phyloP scores from a whole-genome alignment of 2,329 filamentous ascomycete genomes.

The Didymella glomerata region DNA sequence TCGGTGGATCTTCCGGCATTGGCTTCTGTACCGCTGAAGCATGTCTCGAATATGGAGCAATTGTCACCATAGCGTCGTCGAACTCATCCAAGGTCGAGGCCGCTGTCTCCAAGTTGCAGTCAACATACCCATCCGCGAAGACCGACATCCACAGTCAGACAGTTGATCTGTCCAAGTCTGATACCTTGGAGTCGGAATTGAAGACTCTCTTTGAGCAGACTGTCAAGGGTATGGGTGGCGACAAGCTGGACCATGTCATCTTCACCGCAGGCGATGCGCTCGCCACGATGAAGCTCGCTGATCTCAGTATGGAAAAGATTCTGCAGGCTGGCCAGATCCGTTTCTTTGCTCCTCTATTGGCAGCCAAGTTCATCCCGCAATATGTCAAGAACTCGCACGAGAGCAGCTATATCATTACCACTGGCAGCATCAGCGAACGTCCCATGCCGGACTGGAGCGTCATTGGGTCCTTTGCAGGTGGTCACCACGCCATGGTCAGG shows the following conservation, averaged over 20 bases:
- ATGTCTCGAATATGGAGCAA: conserved; percentile 62
- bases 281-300: conserved; percentile 51
- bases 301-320: conserved; percentile 54
- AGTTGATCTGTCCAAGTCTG: conserved; percentile 58
- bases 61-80: conserved; percentile 69
- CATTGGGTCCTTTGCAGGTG: conserved; percentile 59
- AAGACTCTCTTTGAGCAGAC: conserved; percentile 55
- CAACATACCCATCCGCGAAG: conserved; percentile 54
- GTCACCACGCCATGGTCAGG: conserved; percentile 62
- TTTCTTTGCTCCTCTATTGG: conserved; percentile 60
- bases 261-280: conserved; percentile 64
- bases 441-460: conserved; percentile 63
- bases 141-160: conserved; percentile 55
- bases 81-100: conserved; percentile 58
- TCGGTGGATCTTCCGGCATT: conserved; percentile 71
- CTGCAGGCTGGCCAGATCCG: conserved; percentile 59
- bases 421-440: conserved; percentile 60
- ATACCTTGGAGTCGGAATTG: conserved; percentile 59
- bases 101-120: conserved; percentile 57
- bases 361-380: conserved; percentile 60
- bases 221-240: conserved; percentile 38
- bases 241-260: conserved; percentile 63
- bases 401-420: conserved; percentile 66
- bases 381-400: conserved; percentile 55
- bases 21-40: conserved; percentile 69